Percentiles rank a stretch among this genome's conserved stretches.
Conservation (phyloP, 2,329 filamentous ascomycete species). For the Bisporella sp. region DNA sequence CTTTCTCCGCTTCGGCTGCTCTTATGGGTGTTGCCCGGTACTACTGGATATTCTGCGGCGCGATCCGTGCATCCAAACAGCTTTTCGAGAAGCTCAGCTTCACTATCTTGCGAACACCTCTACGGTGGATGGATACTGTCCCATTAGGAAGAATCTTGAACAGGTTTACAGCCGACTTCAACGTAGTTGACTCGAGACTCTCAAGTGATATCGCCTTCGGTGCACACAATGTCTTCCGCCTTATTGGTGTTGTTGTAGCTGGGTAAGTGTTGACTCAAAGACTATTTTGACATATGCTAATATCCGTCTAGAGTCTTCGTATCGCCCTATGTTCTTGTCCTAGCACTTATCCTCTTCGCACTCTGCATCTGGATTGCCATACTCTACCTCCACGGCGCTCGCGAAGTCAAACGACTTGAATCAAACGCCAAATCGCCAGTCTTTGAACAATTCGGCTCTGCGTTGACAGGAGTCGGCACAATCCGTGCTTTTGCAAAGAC, state of each 20-base stretch:
- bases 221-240: conserved; percentile 50
- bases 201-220: conserved; percentile 56
- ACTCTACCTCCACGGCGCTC: conserved; percentile 61
- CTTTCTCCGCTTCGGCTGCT: conserved; percentile 48
- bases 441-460: conserved; percentile 72
- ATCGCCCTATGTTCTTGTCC: conserved; percentile 57
- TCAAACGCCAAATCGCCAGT: conserved; percentile 72
- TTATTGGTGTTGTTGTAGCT: conserved; percentile 61
- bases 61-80: conserved; percentile 59
- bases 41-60: conserved; percentile 55
- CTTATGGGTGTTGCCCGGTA: conserved; percentile 56
- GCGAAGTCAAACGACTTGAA: conserved; percentile 72
- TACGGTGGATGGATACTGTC: conserved; percentile 77
- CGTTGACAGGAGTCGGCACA: conserved; percentile 64
- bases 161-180: conserved; percentile 72
- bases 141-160: conserved; percentile 72
- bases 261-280: conserved; percentile 44
- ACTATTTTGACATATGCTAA: conserved; percentile 38
- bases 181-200: conserved; percentile 62
- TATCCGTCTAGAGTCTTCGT: conserved; percentile 45
- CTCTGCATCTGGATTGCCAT: conserved; percentile 52
- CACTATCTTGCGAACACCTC: conserved; percentile 61
- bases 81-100: conserved; percentile 63
- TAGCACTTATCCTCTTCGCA: conserved; percentile 50
- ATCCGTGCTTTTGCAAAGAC: conserved; percentile 70